phyloP scores from a whole-genome alignment of 805 yeast genomes.

The Diddensiella caesifluorescens region DNA sequence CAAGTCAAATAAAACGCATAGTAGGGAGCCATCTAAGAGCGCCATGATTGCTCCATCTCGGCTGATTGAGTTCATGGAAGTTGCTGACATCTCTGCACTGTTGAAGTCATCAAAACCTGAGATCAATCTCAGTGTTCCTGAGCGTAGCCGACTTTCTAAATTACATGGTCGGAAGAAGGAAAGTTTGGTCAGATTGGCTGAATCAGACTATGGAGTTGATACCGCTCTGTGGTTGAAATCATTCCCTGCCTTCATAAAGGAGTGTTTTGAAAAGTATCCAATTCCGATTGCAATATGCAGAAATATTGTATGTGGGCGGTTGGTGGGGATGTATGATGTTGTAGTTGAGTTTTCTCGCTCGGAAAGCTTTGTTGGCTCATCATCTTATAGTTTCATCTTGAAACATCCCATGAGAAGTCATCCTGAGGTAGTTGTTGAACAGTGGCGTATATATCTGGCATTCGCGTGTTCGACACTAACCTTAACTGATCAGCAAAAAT shows the following conservation, averaged over 20 bases:
- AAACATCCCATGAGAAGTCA: constrained; percentile 39
- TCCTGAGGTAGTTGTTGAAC: constrained; percentile 71
- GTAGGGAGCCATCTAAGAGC: constrained; percentile 17
- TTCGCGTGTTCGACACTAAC: constrained; percentile 92
- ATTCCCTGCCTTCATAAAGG: constrained; percentile 67
- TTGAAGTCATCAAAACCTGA: constrained; percentile 47
- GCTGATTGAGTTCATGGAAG: constrained; percentile 66
- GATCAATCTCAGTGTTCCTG: constrained; percentile 56
- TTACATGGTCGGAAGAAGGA: constrained; percentile 55
- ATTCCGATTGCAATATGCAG: constrained; percentile 91
- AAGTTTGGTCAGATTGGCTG: constrained; percentile 71
- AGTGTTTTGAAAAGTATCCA: constrained; percentile 77
- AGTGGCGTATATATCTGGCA: constrained; percentile 83
- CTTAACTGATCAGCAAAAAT: constrained; percentile 77
- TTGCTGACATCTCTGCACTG: constrained; percentile 59
- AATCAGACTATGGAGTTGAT: constrained; percentile 90
- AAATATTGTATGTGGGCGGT: constrained; percentile 78
- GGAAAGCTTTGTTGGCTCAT: constrained; percentile 15
- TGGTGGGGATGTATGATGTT: constrained; percentile 63
- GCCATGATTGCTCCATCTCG: constrained; percentile 24
- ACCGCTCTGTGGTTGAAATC: constrained; percentile 93
- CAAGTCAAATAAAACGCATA: constrained; percentile 14
- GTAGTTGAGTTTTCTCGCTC: constrained; percentile 26
- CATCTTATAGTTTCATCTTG: constrained; percentile 17
- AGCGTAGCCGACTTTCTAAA: constrained; percentile 63